A percentile compares a stretch with the other conserved stretches of the same genome.
These are phyloP conservation scores for Vigna radiata DNA, from an alignment of 306 rosid species.

Conservation along the genomic window DNA sequence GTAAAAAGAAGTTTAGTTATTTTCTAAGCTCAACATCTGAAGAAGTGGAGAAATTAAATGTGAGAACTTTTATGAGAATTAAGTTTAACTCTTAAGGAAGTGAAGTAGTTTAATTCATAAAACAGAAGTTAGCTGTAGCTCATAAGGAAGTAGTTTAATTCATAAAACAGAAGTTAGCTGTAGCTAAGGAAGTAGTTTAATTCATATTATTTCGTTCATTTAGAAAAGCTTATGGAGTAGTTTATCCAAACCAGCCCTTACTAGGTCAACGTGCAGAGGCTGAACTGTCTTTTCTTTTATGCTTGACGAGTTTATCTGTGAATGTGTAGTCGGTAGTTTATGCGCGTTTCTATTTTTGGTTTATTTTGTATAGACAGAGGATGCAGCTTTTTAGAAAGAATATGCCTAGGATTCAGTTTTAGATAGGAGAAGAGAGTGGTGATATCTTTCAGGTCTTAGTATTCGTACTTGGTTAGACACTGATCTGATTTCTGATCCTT, in stretches of 20 bases:
- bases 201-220: background rate
- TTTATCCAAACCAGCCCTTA: background rate
- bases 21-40: background rate
- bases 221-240: background rate
- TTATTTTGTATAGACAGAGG: background rate
- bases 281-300: background rate
- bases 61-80: no score
- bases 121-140: no score
- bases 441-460: background rate
- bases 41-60: no score
- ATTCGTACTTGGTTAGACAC: constrained; percentile 6
- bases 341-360: background rate
- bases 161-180: no score
- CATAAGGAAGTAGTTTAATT: background rate
- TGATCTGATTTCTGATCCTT: constrained; percentile 43
- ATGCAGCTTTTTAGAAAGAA: constrained; percentile 17
- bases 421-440: constrained; percentile 8
- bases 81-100: background rate
- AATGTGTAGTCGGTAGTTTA: constrained; percentile 31
- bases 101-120: no score
- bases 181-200: background rate
- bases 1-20: background rate
- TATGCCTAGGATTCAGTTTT: background rate
- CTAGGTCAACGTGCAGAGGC: background rate
- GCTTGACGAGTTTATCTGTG: background rate